Conservation (phyloP, 176 grass and related monocot genomes). For the Hordeum marinum region DNA sequence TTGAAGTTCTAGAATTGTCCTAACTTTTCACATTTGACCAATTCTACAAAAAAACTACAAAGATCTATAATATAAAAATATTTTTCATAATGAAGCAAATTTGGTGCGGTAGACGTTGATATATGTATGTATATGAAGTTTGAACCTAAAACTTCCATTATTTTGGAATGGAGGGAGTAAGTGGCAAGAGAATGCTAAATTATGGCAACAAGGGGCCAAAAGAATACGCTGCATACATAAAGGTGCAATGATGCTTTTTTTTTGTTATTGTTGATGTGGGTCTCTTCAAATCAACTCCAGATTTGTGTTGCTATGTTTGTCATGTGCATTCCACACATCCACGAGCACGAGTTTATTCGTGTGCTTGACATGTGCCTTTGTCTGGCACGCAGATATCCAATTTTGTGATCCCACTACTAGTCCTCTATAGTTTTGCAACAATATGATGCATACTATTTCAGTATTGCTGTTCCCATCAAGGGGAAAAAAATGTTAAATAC, state of each 20-base stretch:
- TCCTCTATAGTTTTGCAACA: background rate
- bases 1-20: no score
- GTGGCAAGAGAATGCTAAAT: background rate
- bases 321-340: background rate
- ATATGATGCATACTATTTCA: slow-evolving; percentile 5
- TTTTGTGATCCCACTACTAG: background rate
- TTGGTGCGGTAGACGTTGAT: no score
- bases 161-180: background rate
- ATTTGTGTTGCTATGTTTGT: background rate
- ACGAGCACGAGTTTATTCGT: background rate
- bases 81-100: no score
- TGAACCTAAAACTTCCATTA: no score
- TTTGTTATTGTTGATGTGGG: background rate
- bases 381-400: background rate
- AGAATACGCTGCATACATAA: background rate
- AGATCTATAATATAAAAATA: no score
- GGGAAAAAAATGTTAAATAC: background rate
- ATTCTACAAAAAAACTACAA: no score
- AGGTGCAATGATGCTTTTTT: background rate
- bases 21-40: no score
- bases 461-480: background rate
- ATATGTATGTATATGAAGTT: no score
- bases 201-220: background rate
- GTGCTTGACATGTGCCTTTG: background rate
- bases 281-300: background rate